Base-by-base conservation (phyloP, 164 flowering plant species). In the Santalum album region DNA sequence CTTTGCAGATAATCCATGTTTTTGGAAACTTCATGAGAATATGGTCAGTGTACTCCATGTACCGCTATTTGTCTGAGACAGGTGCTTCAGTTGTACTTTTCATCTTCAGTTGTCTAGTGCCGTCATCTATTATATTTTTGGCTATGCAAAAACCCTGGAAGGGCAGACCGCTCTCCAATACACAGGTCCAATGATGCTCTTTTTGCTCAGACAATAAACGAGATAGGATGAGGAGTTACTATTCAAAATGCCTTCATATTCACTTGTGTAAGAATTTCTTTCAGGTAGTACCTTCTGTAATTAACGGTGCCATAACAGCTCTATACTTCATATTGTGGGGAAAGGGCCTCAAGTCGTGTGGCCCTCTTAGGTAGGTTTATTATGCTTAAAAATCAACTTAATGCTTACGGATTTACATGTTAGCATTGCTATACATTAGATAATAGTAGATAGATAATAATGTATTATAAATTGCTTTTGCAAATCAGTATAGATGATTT, bases 41-140 rank as follows among this genome's bases (percentile, higher is more conserved):
- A 74, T 92, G 96, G 99, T 92, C 99, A 16, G 71, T 92, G 25
- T 92, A 89, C 69, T 75, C 87, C 55, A 78, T 87, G 85, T 85
- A 84, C 60, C 70, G 69, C 25, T 89, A 84, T 55, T 65, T 89
- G 56, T 63, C 87, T 29, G 70, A 82, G 64, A 69, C 88, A 12
- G 91, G 86, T 58, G 82, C 87, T 58, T 80, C 96, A 10, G 87
- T 75, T 51, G 65, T 76, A 17, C 78, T 82, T 58, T 92, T 87
- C 54, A 72, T 85, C 53, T 92, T 89, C 68, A 54, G 82, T 71
- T 87, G 96, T 69, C 64, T 89, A 65, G 81, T 80, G 60, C 91
- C 94, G 14, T 73, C 97, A 43, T 68, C 88, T 16, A 53, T 87
- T 51, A 14, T 84, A 52, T 85, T 92, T 72, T 63, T 92, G 50